These are phyloP conservation scores for Flaveria sonorensis DNA, from an alignment of 129 eudicot species.

Conservation along the genomic window DNA sequence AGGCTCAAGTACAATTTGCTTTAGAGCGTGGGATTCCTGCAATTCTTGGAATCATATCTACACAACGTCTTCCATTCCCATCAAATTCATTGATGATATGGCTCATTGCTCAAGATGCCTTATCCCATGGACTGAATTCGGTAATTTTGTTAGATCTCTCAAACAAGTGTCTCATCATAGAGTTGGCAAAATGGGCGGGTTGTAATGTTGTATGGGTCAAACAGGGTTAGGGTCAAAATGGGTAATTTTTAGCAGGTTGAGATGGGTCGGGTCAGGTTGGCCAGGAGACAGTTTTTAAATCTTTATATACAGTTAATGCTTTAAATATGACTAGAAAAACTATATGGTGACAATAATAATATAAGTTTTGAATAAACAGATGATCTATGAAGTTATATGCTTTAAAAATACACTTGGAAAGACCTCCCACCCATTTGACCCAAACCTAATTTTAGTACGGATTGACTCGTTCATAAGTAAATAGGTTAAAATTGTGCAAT, in stretches of 20 bases:
- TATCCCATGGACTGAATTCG: constrained; percentile 97
- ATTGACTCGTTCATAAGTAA: background rate
- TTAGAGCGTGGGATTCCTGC: constrained; percentile 99
- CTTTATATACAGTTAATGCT: background rate
- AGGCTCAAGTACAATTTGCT: constrained; percentile 98
- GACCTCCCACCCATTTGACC: background rate
- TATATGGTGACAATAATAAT: background rate
- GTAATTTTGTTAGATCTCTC: constrained; percentile 40
- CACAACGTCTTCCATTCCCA: constrained; percentile 98
- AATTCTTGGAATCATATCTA: constrained; percentile 84
- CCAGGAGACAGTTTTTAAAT: background rate
- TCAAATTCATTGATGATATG: constrained; percentile 95
- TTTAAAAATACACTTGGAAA: background rate
- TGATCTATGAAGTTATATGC: constrained; percentile 2
- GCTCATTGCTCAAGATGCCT: constrained; percentile 99
- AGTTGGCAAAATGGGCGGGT: background rate
- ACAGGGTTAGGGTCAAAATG: background rate
- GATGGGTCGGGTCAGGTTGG: background rate
- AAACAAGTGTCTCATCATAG: constrained; percentile 1
- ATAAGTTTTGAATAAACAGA: background rate
- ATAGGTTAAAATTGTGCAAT: too few species aligned
- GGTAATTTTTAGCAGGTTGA: background rate
- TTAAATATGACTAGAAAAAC: background rate
- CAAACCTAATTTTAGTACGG: background rate
- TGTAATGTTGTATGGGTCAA: background rate